phyloP scores from a whole-genome alignment of 192 early-diverging fungal species.

The Mortierella alpina region DNA sequence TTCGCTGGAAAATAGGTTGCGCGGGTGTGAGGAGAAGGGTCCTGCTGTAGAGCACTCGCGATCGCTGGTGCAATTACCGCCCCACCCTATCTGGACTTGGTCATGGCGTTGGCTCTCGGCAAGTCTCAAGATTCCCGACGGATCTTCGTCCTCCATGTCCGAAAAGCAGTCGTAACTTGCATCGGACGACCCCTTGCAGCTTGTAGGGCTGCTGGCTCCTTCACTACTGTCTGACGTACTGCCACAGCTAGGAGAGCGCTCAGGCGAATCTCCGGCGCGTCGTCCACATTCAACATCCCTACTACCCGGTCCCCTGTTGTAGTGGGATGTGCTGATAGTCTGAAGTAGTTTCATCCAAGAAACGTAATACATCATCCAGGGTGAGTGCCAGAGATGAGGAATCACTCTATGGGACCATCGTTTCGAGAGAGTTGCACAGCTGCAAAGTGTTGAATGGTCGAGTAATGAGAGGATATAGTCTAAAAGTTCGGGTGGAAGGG shows the following conservation, averaged over 20 bases:
- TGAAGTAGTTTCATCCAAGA: conserved; percentile 34
- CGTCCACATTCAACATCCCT: background rate
- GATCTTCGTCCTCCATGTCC: conserved; percentile 8
- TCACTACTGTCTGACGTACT: background rate
- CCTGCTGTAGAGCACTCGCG: background rate
- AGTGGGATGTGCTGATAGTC: background rate
- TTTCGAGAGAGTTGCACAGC: conserved; percentile 19
- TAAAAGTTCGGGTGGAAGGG: conserved; percentile 24
- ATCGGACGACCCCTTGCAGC: background rate
- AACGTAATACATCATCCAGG: conserved; percentile 35
- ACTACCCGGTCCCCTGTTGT: background rate
- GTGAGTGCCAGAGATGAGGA: conserved; percentile 36
- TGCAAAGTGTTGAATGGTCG: conserved; percentile 8
- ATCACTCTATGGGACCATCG: conserved; percentile 28
- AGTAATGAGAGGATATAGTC: conserved; percentile 17
- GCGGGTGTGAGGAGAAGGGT: background rate
- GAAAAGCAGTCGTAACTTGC: background rate
- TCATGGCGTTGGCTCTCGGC: conserved; percentile 23
- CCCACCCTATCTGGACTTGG: conserved; percentile 5
- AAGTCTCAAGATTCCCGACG: conserved; percentile 8
- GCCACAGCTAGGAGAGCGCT: too few relatives aligned
- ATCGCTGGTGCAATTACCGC: conserved; percentile 20
- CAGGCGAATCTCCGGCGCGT: too few relatives aligned
- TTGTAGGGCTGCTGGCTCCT: background rate
- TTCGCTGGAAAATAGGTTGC: background rate